Evolutionary conservation across 1,284 basidiomycete species (phyloP).

Genomic region (Ustanciosporium gigantosporum): DNA sequence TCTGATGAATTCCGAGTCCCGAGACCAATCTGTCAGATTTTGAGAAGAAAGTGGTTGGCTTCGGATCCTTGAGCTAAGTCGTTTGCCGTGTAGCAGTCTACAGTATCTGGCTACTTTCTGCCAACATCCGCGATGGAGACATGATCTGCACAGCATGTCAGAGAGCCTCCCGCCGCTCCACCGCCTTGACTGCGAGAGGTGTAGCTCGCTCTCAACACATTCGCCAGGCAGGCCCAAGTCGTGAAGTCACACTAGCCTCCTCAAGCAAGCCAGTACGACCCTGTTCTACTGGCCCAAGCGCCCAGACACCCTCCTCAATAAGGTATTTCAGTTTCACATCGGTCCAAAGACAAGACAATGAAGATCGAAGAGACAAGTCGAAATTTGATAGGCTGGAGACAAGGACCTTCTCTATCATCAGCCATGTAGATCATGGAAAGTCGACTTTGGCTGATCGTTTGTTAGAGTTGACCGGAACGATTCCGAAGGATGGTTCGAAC

Average conservation of each 20-base stretch:
- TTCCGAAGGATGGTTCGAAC: constrained; percentile 51
- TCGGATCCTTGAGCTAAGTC: too few species aligned
- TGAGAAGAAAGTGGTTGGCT: too few species aligned
- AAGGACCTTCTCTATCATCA: constrained; percentile 57
- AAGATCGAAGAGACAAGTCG: neutral
- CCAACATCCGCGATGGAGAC: neutral
- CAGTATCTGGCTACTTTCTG: too few species aligned
- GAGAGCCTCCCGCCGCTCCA: neutral
- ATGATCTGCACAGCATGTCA: constrained; percentile 31
- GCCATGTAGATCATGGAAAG: constrained; percentile 61
- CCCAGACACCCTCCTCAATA: neutral
- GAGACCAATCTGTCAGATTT: too few species aligned
- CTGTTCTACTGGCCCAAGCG: constrained; percentile 1
- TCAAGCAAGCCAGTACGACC: neutral
- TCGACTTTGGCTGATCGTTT: constrained; percentile 60
- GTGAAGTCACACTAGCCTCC: neutral
- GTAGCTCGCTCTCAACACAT: neutral
- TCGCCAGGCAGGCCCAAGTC: neutral
- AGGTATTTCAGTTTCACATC: neutral
- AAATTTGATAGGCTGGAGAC: constrained; percentile 39
- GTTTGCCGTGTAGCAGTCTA: too few species aligned
- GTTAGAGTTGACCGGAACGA: constrained; percentile 58
- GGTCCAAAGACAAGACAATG: neutral
- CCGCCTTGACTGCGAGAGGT: neutral
- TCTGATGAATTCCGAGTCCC: too few species aligned